A percentile compares a stretch with the other conserved stretches of the same genome.
These are phyloP conservation scores for Baorangia bicolor DNA, from an alignment of 768 basidiomycete species.

Conservation along the genomic window DNA sequence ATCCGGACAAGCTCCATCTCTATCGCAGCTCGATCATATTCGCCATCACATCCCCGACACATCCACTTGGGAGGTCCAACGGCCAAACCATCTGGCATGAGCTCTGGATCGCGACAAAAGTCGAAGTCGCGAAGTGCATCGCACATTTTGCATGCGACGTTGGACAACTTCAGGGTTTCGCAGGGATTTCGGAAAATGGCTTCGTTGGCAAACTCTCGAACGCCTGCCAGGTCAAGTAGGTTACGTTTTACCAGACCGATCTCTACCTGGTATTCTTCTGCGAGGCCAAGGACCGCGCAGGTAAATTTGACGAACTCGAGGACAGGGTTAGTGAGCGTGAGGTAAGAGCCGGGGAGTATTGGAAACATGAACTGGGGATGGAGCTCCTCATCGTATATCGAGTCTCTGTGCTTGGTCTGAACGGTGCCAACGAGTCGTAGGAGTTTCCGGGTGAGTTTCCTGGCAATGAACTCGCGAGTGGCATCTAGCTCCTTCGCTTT, in stretches of 20 bases:
- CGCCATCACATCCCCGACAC: slow-evolving; percentile 71
- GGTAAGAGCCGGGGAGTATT: slow-evolving; percentile 80
- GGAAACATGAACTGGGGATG: slow-evolving; percentile 76
- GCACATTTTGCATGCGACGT: slow-evolving; percentile 87
- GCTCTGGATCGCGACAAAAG: slow-evolving; percentile 88
- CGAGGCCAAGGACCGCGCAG: slow-evolving; percentile 78
- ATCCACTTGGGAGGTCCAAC: slow-evolving; percentile 58
- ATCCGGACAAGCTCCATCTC: slow-evolving; percentile 83
- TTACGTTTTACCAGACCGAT: slow-evolving; percentile 87
- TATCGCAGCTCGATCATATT: slow-evolving; percentile 87
- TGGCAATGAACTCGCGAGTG: slow-evolving; percentile 73
- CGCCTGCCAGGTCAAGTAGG: slow-evolving; percentile 80
- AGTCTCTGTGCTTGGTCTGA: slow-evolving; percentile 59
- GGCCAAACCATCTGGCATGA: slow-evolving; percentile 58
- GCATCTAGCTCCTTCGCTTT: slow-evolving; percentile 70
- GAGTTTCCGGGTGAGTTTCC: slow-evolving; percentile 77
- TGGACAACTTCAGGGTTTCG: slow-evolving; percentile 77
- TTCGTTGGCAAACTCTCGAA: slow-evolving; percentile 84
- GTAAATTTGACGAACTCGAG: slow-evolving; percentile 89
- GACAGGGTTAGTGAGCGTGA: slow-evolving; percentile 72
- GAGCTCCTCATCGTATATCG: slow-evolving; percentile 51
- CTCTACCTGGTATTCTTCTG: slow-evolving; percentile 81
- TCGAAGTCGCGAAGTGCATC: slow-evolving; percentile 89
- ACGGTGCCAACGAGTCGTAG: slow-evolving; percentile 66
- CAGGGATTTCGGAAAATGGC: slow-evolving; percentile 91